These are phyloP conservation scores for Setomelanomma holmii DNA, from an alignment of 2,329 filamentous ascomycete species.

Conservation along the genomic window DNA sequence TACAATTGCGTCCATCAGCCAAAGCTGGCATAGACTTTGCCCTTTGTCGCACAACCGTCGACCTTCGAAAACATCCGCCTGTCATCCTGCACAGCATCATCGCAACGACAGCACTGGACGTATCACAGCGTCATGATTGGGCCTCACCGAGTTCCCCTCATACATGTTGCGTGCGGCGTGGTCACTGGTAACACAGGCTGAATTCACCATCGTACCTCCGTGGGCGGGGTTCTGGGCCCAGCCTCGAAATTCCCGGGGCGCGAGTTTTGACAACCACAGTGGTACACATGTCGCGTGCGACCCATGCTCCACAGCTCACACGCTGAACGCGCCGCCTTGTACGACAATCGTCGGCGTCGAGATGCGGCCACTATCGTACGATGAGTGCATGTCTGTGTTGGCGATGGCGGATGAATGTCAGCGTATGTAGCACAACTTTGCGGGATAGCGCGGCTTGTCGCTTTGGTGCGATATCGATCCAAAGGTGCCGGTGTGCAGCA, in stretches of 20 bases:
- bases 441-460: background rate
- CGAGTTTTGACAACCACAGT: slow-evolving; percentile 9
- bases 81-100: background rate
- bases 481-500: too few relatives aligned
- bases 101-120: background rate
- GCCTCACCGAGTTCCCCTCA: background rate
- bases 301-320: background rate
- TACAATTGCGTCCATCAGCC: background rate
- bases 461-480: background rate
- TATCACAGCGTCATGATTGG: background rate
- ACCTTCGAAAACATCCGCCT: background rate
- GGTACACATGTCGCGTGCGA: slow-evolving; percentile 9
- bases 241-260: slow-evolving; percentile 1
- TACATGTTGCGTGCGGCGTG: background rate
- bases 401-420: background rate
- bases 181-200: background rate
- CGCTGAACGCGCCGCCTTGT: slow-evolving; percentile 10
- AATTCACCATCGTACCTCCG: background rate
- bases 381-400: background rate
- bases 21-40: background rate
- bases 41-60: background rate
- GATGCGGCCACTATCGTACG: slow-evolving; percentile 6
- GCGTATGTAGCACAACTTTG: slow-evolving; percentile 7
- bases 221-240: background rate
- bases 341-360: background rate